Percentiles rank a stretch among this genome's conserved stretches.
phyloP scores from a whole-genome alignment of 2,329 filamentous ascomycete genomes.

The Colletotrichum eleusines region DNA sequence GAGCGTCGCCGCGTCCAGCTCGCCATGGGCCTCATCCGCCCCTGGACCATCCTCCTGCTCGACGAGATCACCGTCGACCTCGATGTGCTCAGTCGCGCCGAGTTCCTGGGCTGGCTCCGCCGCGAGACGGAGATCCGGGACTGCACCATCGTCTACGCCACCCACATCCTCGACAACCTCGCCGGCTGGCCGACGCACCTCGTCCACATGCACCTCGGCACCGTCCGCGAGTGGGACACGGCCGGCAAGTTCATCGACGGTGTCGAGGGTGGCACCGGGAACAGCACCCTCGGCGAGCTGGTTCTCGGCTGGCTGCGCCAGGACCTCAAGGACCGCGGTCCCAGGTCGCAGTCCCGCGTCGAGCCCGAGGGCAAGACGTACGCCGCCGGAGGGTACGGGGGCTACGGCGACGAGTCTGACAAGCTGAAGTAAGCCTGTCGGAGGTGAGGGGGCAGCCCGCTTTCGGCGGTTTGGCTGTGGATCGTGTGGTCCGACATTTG shows the following conservation, averaged over 20 bases:
- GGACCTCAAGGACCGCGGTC: constrained; percentile 83
- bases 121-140: constrained; percentile 83
- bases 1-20: constrained; percentile 93
- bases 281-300: constrained; percentile 87
- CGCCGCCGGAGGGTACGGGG: constrained; percentile 63
- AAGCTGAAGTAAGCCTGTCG: constrained; percentile 41
- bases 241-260: constrained; percentile 76
- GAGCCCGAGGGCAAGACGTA: constrained; percentile 75
- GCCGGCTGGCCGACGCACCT: constrained; percentile 95
- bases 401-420: constrained; percentile 68
- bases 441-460: neutral
- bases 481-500: constrained; percentile 21
- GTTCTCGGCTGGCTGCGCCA: constrained; percentile 89
- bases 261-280: constrained; percentile 67
- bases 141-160: constrained; percentile 97
- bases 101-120: constrained; percentile 89
- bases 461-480: neutral
- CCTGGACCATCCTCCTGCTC: constrained; percentile 90
- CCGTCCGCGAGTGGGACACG: constrained; percentile 86
- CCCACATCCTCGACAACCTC: constrained; percentile 95
- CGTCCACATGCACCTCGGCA: constrained; percentile 93
- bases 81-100: constrained; percentile 84
- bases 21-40: constrained; percentile 92
- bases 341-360: constrained; percentile 70
- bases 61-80: constrained; percentile 98